Percentiles rank a stretch among this genome's conserved stretches.
Evolutionary conservation across 108 stramenopile species (phyloP).

Genomic region (Bacterosira constricta): DNA sequence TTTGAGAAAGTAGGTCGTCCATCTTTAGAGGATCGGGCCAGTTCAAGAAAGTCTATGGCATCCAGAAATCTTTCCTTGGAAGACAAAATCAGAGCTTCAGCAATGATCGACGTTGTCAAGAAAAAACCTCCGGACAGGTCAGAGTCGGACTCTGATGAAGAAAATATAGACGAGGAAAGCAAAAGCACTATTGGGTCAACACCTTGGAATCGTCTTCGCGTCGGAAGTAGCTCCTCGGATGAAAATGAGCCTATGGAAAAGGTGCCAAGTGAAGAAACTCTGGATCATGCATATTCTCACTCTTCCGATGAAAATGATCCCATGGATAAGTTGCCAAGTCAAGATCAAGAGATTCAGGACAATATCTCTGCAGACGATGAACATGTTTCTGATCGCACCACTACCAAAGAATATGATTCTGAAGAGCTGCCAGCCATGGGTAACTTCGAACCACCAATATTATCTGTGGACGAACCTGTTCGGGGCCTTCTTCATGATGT

Average conservation of each 20-base stretch:
- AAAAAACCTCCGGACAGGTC: not conserved
- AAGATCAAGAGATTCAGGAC: not conserved
- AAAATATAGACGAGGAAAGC: not conserved
- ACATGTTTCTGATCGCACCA: not conserved
- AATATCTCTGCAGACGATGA: slow-evolving; percentile 4
- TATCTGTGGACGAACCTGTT: slow-evolving; percentile 35
- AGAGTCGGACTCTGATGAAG: slow-evolving; percentile 15
- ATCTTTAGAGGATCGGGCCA: not conserved
- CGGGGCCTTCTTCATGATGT: slow-evolving; percentile 16
- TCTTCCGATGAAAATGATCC: slow-evolving; percentile 10
- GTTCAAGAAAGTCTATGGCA: not conserved
- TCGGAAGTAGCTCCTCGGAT: slow-evolving; percentile 20
- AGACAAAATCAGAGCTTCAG: slow-evolving; percentile 15
- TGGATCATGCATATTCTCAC: not conserved
- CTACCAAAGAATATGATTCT: not conserved
- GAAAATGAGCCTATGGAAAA: slow-evolving; percentile 2
- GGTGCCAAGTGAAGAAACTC: slow-evolving; percentile 1
- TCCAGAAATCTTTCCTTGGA: not conserved
- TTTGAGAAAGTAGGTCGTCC: slow-evolving; percentile 21
- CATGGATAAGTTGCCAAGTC: not conserved
- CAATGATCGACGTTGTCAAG: slow-evolving; percentile 41
- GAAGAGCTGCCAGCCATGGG: slow-evolving; percentile 1
- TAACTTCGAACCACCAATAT: slow-evolving; percentile 14
- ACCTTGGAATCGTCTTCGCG: slow-evolving; percentile 39
- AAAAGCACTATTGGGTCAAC: not conserved